Evolutionary conservation across 257 asterid species (phyloP), one percentile per base, ranked within the genome.

Genomic region (Linaria vulgaris): DNA sequence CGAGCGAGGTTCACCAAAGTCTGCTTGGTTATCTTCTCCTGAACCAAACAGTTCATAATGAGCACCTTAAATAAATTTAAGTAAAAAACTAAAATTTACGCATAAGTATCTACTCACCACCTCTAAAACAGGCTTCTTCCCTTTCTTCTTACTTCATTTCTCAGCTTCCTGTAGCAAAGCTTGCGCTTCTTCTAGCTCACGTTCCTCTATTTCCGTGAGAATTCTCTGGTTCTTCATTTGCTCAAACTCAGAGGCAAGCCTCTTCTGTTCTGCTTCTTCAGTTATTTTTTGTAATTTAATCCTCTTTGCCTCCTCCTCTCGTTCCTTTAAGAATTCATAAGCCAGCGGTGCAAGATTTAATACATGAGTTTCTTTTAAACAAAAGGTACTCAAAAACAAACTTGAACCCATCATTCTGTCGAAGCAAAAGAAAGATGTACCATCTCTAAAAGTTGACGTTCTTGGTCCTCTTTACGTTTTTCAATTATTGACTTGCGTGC

Each of bases 391-490:
- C 67, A 64, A 41, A 49, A 38, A 23, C 12, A 13, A 53, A 19
- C 31, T 27, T 60, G 16, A 46, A 27, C 14, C 43, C 63, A 69
- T 45, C 47, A 16, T 20, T 14, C 25, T 55, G 17, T 56, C 55
- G 20, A 67, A 19, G 49, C 2, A 27, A 41, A 58, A 49, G 38
- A 56, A 50, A 25, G 46, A n/a, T 56, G 65, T 83, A 82, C 98
- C 97, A 77, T 86, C 76, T 88, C 97, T 63, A 92, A 71, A 64
- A 92, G 94, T 43, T 83, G 88, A 6, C 91, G 90, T 59, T 92
- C 98, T 72, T 92, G 98, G 56, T 92, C 97, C 79, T 92, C 98
- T 83, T 92, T 92, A 75, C 98, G 97, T 64, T 87, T 90, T 76
- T 88, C 96, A 44, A 88, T 88, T 58, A 88, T 74, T 31, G 87